A percentile compares a stretch with the other conserved stretches of the same genome.
Evolutionary conservation across 2,329 filamentous ascomycete species (phyloP).

Genomic region (Diaporthe citri): DNA sequence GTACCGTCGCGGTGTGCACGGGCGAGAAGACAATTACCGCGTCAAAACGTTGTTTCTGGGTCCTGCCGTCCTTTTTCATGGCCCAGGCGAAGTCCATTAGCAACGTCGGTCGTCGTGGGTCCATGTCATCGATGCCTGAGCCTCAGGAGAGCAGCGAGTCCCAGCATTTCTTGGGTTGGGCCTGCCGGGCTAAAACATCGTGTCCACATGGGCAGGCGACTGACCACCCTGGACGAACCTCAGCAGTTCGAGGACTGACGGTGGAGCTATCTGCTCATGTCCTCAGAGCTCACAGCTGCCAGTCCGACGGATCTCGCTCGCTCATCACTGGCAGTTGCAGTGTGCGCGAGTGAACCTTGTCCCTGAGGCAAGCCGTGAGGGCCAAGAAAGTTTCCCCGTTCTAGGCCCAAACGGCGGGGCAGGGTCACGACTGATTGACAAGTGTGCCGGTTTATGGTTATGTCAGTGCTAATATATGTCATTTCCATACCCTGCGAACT

Average conservation of each 20-base stretch:
- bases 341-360: slow-evolving; percentile 20
- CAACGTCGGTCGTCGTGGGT: slow-evolving; percentile 6
- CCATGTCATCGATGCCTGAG: neutral
- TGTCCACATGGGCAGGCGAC: neutral
- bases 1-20: neutral
- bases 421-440: slow-evolving; percentile 7
- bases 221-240: slow-evolving; percentile 8
- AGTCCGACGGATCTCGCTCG: neutral
- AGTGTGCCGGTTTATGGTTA: slow-evolving; percentile 18
- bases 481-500: slow-evolving; percentile 21
- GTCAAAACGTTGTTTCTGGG: neutral
- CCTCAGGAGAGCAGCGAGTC: neutral
- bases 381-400: slow-evolving; percentile 21
- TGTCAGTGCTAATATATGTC: slow-evolving; percentile 32
- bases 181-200: neutral
- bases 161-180: neutral
- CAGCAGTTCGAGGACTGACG: neutral
- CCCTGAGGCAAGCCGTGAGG: slow-evolving; percentile 22
- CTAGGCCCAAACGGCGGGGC: slow-evolving; percentile 17
- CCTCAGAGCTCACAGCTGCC: neutral
- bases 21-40: slow-evolving; percentile 7
- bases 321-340: neutral
- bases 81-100: neutral
- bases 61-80: neutral
- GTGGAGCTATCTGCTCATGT: neutral